Evolutionary conservation across 176 grass and related monocot species (phyloP), one percentile per base, ranked within the genome.

Genomic region (Avena atlantica): DNA sequence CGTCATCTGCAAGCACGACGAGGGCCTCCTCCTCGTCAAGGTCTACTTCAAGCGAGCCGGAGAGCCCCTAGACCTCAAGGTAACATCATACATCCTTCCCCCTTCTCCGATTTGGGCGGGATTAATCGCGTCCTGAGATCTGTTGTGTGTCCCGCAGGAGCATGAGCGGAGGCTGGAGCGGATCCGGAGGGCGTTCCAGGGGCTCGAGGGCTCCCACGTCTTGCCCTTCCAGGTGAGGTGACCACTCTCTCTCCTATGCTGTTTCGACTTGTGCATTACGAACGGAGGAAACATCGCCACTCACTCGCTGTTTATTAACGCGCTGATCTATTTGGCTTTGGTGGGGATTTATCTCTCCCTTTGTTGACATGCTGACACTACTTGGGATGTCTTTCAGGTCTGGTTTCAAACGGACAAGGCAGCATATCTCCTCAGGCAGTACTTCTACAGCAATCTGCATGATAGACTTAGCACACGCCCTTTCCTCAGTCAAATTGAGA

Each of bases 381-480:
- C 40, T 42, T 42, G 5, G 45, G 9, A 42, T 48, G 45, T 51
- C 31, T 24, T 89, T 63, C 87, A 99, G 97, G 89, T 96, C 83
- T 99, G 97, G 94, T 88, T 99, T 17, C 94, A 99, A 91, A 99
- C 97, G 1, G 97, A 99, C 71, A 99, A 96, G 83, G 97, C 97
- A 2, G 97, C 94, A 2, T 99, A 99, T 81, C 93, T 99, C 58
- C 84, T 99, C 83, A 92, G 97, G 81, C 97, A 99, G 82, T 96
- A 96, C 82, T 93, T 96, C 87, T 93, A 90, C 83, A 94, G 88
- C 85, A 96, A 94, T 62, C 68, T 99, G 80, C 97, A 94, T 21
- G 97, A 99, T 79, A 85, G 97, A 6, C 73, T 99, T 27, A 96
- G 91, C 58, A 96, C 97, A 19, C 89, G 97, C 17, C 97, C 97